These are phyloP conservation scores for Pterulicium gracile DNA, from an alignment of 1,284 basidiomycete genomes.

Conservation along the genomic window DNA sequence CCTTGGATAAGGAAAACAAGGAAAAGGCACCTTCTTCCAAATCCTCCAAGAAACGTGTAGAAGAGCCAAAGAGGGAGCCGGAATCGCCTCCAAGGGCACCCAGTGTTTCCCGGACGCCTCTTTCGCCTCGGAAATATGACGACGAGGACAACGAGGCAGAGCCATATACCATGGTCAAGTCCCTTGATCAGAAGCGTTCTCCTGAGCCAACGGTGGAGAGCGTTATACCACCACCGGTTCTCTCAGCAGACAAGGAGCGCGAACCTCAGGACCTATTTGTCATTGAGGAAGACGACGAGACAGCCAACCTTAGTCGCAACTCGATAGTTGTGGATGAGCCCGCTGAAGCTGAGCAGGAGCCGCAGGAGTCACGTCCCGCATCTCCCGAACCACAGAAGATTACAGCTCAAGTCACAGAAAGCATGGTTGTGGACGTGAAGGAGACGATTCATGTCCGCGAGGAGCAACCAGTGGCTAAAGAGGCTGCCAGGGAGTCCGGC, in stretches of 20 bases:
- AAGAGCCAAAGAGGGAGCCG: no score
- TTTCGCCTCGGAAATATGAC: neutral
- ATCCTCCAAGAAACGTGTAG: neutral
- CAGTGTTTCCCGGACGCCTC: neutral
- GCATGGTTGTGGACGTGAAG: neutral
- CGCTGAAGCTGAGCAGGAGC: neutral
- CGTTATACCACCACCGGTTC: neutral
- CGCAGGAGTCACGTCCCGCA: no score
- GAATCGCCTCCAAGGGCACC: neutral
- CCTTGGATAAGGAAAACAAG: neutral
- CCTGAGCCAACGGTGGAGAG: neutral
- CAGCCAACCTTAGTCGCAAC: slow-evolving; percentile 26
- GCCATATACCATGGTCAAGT: neutral
- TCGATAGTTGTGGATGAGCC: slow-evolving; percentile 14
- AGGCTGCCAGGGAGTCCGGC: neutral
- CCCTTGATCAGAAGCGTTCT: neutral
- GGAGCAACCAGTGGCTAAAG: neutral
- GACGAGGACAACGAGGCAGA: neutral
- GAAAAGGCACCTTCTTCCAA: neutral
- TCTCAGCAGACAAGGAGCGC: slow-evolving; percentile 5
- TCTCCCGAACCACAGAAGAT: no score
- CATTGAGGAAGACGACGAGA: slow-evolving; percentile 63
- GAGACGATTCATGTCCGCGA: neutral
- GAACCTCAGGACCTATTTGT: slow-evolving; percentile 41
- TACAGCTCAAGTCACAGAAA: neutral